Conservation (phyloP, 345 rosid genomes). For the Hibiscus syriacus region DNA sequence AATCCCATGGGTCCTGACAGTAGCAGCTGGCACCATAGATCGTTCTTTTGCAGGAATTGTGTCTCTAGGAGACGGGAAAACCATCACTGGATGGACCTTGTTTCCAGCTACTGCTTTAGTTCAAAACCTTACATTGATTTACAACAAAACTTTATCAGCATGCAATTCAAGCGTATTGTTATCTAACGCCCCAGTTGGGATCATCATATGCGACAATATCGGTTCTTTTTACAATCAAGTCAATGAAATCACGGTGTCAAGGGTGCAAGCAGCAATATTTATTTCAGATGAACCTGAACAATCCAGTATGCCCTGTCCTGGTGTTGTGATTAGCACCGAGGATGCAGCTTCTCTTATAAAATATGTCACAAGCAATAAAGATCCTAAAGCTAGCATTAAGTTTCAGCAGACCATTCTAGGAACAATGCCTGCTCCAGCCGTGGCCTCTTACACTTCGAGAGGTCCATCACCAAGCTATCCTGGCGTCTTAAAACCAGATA, state of each 20-base stretch:
- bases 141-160: slow-evolving; percentile 8
- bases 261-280: slow-evolving; percentile 8
- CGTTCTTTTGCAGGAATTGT: slow-evolving; percentile 1
- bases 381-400: slow-evolving; percentile 27
- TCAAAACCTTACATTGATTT: slow-evolving; percentile 4
- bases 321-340: slow-evolving; percentile 3
- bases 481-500: slow-evolving; percentile 41
- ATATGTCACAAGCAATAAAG: slow-evolving; percentile 13
- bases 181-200: not conserved
- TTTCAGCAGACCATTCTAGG: slow-evolving; percentile 35
- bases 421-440: slow-evolving; percentile 34
- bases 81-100: slow-evolving; percentile 6
- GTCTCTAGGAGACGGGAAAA: slow-evolving; percentile 10
- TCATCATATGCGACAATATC: slow-evolving; percentile 9
- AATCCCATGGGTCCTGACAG: slow-evolving; percentile 19
- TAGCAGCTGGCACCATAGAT: slow-evolving; percentile 18
- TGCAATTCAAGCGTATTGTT: slow-evolving; percentile 6
- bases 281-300: slow-evolving; percentile 4
- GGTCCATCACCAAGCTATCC: slow-evolving; percentile 46
- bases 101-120: slow-evolving; percentile 6
- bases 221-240: not conserved
- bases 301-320: not conserved
- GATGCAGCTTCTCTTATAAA: slow-evolving; percentile 7
- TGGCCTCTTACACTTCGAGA: slow-evolving; percentile 36
- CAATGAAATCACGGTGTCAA: not conserved